Evolutionary conservation across 345 rosid genomes (phyloP).

Genomic region (Luvunga scandens): DNA sequence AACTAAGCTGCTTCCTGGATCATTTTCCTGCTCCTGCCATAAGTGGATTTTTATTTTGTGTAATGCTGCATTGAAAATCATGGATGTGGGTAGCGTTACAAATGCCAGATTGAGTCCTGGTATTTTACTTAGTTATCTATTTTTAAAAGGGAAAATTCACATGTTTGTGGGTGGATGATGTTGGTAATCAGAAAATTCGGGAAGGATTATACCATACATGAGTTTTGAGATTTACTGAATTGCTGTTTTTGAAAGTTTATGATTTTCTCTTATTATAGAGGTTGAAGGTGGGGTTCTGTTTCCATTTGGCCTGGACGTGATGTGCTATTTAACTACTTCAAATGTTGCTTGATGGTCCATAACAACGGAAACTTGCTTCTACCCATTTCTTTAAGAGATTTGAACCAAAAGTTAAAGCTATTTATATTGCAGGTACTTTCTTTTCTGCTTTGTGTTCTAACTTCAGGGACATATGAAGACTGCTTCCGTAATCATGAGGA

Average conservation of each 20-base stretch:
- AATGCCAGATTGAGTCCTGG: neutral
- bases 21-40: neutral
- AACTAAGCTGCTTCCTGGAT: neutral
- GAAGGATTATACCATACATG: neutral
- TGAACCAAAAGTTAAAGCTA: neutral
- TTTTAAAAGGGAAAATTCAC: neutral
- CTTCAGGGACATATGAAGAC: slow-evolving; percentile 77
- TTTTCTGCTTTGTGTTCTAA: slow-evolving; percentile 61
- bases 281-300: neutral
- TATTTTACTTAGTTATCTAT: neutral
- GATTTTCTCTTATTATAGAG: neutral
- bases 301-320: neutral
- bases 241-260: neutral
- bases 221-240: neutral
- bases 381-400: neutral
- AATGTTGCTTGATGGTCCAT: neutral
- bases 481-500: slow-evolving; percentile 50
- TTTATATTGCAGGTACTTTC: slow-evolving; percentile 64
- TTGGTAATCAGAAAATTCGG: neutral
- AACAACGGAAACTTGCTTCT: neutral
- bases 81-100: neutral
- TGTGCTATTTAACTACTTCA: neutral
- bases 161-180: neutral
- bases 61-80: neutral
- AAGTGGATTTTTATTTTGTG: neutral